Percentiles rank a stretch among this genome's conserved stretches.
These are phyloP conservation scores for Hanseniaspora lindneri DNA, from an alignment of 805 yeast genomes.

Conservation along the genomic window DNA sequence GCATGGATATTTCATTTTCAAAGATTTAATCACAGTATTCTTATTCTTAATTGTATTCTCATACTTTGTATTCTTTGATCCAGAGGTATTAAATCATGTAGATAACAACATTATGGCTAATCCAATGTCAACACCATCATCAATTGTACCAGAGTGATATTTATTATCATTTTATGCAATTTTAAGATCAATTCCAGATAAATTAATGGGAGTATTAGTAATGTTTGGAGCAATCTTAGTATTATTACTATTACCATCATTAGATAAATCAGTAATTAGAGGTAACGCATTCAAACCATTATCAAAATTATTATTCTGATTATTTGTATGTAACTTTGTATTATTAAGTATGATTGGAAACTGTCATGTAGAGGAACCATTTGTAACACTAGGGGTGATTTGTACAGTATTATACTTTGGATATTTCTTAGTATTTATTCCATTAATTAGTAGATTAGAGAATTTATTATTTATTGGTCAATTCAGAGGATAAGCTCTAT, in stretches of 20 bases:
- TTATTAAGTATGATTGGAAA: slow-evolving; percentile 14
- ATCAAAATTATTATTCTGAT: slow-evolving; percentile 13
- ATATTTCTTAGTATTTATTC: slow-evolving; percentile 12
- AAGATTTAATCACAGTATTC: slow-evolving; percentile 16
- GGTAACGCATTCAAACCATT: slow-evolving; percentile 15
- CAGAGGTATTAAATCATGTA: slow-evolving; percentile 14
- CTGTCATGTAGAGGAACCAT: slow-evolving; percentile 15
- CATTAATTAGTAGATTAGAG: slow-evolving; percentile 7
- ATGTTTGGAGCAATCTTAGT: slow-evolving; percentile 17
- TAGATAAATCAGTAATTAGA: slow-evolving; percentile 16
- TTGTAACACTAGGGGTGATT: slow-evolving; percentile 5
- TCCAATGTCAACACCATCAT: slow-evolving; percentile 12
- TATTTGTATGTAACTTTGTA: slow-evolving; percentile 14
- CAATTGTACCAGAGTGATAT: slow-evolving; percentile 14
- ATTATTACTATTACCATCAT: slow-evolving; percentile 15
- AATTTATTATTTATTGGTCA: slow-evolving; percentile 10
- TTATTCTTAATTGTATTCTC: slow-evolving; percentile 16
- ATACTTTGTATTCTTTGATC: slow-evolving; percentile 16
- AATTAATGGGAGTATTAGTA: slow-evolving; percentile 10
- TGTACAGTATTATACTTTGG: slow-evolving; percentile 4
- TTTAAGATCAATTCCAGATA: slow-evolving; percentile 12
- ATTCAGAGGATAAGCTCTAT: background rate
- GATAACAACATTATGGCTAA: slow-evolving; percentile 14
- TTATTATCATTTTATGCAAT: slow-evolving; percentile 12
- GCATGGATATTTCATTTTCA: slow-evolving; percentile 16